A percentile compares a stretch with the other conserved stretches of the same genome.
phyloP scores from a whole-genome alignment of 148 eudicot species.

The Rhododendron kiyosumense region DNA sequence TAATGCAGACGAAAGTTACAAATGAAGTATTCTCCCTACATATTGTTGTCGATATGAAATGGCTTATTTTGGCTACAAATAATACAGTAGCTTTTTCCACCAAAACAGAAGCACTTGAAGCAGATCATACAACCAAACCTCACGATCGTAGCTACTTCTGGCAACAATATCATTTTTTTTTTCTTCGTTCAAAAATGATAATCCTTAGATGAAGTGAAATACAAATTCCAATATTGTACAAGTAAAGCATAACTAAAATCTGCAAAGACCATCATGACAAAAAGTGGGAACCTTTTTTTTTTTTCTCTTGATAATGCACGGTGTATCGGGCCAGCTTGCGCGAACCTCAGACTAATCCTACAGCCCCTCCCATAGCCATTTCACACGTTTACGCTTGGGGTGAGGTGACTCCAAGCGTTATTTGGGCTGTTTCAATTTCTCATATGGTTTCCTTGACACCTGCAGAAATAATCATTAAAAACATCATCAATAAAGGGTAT shows the following conservation, averaged over 20 bases:
- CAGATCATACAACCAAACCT: neutral
- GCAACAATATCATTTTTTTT: neutral
- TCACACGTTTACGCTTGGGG: too few species aligned
- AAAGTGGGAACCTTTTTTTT: neutral
- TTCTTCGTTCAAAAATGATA: neutral
- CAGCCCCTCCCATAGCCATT: too few species aligned
- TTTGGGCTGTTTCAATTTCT: conserved; percentile 25
- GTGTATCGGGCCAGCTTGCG: too few species aligned
- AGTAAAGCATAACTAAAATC: neutral
- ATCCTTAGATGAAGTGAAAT: neutral
- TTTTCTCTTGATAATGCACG: too few species aligned
- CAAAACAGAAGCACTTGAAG: neutral
- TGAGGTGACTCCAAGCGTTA: neutral
- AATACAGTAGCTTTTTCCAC: neutral
- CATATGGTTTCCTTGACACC: conserved; percentile 35
- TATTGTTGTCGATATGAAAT: neutral
- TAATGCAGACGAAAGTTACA: neutral
- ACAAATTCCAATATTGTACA: neutral
- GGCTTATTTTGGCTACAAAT: neutral
- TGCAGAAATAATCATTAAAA: conserved; percentile 9
- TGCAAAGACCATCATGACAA: neutral
- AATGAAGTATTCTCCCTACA: neutral
- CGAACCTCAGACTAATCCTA: too few species aligned
- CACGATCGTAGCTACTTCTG: neutral
- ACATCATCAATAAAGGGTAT: neutral